phyloP scores from a whole-genome alignment of 176 grass and related monocot genomes.

The Tillandsia fasciculata region DNA sequence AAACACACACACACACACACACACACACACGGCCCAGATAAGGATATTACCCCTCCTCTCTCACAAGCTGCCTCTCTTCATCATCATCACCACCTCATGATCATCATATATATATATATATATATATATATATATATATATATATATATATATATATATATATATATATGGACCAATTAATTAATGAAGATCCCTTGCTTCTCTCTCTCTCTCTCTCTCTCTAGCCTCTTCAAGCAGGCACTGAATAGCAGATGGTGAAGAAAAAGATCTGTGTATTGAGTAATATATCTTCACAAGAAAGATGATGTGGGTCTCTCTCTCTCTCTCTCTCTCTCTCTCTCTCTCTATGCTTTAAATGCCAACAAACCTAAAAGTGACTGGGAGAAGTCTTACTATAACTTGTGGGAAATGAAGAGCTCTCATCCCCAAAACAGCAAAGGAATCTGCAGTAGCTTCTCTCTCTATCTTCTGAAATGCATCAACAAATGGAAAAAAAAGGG shows the following conservation, averaged over 20 bases:
- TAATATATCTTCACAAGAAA: neutral
- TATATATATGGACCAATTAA: no score
- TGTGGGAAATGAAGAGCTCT: slow-evolving; percentile 6
- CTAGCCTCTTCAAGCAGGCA: no score
- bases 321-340: neutral
- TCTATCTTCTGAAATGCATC: neutral
- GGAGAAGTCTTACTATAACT: slow-evolving; percentile 5
- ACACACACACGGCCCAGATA: slow-evolving; percentile 26
- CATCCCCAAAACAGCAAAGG: slow-evolving; percentile 7
- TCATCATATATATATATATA: slow-evolving; percentile 14
- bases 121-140: no score
- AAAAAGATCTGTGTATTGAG: slow-evolving; percentile 45
- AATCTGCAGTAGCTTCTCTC: neutral
- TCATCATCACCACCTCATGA: slow-evolving; percentile 52
- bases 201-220: no score
- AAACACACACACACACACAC: no score
- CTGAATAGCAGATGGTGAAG: slow-evolving; percentile 17
- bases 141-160: no score
- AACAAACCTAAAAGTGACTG: neutral
- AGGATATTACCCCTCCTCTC: slow-evolving; percentile 20
- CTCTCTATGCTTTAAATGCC: neutral
- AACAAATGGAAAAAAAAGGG: neutral
- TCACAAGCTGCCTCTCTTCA: slow-evolving; percentile 23
- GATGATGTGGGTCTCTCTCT: slow-evolving; percentile 5
- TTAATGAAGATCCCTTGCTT: no score